A percentile compares a stretch with the other conserved stretches of the same genome.
These are phyloP conservation scores for Alnus glutinosa DNA, from an alignment of 306 rosid genomes.

Conservation along the genomic window DNA sequence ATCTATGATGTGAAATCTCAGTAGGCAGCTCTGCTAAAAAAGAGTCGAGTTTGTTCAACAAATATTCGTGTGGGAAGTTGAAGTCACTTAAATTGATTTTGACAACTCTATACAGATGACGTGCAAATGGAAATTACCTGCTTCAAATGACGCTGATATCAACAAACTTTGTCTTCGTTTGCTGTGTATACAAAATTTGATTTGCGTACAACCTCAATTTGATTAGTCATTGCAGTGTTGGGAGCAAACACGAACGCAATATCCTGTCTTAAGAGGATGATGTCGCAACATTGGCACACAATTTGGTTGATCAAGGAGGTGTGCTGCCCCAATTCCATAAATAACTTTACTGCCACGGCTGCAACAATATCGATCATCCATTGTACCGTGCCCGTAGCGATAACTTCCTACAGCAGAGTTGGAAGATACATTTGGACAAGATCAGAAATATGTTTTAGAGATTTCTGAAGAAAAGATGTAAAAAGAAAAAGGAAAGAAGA, in stretches of 20 bases:
- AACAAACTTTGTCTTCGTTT: background rate
- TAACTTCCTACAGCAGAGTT: conserved; percentile 5
- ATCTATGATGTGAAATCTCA: too few species aligned
- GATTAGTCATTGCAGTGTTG: background rate
- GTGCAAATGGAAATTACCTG: background rate
- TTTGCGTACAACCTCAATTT: background rate
- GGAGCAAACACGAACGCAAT: background rate
- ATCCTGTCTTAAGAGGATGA: background rate
- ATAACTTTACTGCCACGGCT: background rate
- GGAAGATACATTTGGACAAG: background rate
- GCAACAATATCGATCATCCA: background rate
- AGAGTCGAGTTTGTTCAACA: too few species aligned
- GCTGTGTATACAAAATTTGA: background rate
- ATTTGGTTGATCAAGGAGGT: too few species aligned
- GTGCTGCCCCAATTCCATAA: too few species aligned
- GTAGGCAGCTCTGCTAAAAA: too few species aligned
- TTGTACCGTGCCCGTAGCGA: background rate
- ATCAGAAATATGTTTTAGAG: background rate
- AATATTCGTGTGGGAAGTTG: too few species aligned
- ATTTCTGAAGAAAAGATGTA: background rate
- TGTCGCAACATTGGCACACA: background rate
- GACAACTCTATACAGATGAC: background rate
- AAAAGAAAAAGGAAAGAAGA: background rate
- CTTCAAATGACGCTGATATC: background rate
- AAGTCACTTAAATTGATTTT: background rate